Base-by-base conservation (phyloP, 2,329 filamentous ascomycete genomes). In the Ascochyta koolunga region DNA sequence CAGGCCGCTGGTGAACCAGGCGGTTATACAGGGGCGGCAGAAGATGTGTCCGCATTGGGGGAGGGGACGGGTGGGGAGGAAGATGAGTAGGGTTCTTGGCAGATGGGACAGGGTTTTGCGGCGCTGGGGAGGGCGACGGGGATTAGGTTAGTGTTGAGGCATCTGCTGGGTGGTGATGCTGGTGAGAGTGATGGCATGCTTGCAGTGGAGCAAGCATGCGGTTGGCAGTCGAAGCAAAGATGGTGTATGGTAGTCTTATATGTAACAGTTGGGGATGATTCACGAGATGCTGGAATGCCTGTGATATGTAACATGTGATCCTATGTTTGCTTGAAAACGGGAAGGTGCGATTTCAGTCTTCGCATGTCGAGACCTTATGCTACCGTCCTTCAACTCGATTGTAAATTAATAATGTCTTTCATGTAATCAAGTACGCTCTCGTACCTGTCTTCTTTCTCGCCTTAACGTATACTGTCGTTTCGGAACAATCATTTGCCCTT, bases 401-500 rank as follows among this genome's bases (percentile, higher is more conserved):
- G n/a, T n/a, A n/a, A n/a, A n/a, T n/a, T n/a, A n/a, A n/a, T n/a
- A 16, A 5, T 9, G n/a, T 15, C 1, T 32, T 16, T 8, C 9
- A 15, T 32, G 5, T 4, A 32, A 4, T 9, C 15, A 33, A 8
- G n/a, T 33, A 10, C 5, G 29, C 10, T 7, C n/a, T 5, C n/a
- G 7, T 5, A 7, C 31, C 8, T 9, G 5, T n/a, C n/a, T 6
- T 33, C 15, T 9, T n/a, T 33, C 31, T 16, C 2, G 11, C 5
- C 4, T n/a, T 6, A 5, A 4, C 15, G n/a, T 6, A 33, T 9
- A 16, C 8, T 8, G 11, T 16, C 7, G 8, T 7, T 33, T 16
- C 7, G 5, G 11, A n/a, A 5, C 7, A 8, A 8, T 71, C 77
- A 66, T 78, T 54, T 58, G 24, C 62, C 77, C 58, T 83, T 83